phyloP scores from a whole-genome alignment of 2,329 filamentous ascomycete genomes.

The Emergomyces orientalis region DNA sequence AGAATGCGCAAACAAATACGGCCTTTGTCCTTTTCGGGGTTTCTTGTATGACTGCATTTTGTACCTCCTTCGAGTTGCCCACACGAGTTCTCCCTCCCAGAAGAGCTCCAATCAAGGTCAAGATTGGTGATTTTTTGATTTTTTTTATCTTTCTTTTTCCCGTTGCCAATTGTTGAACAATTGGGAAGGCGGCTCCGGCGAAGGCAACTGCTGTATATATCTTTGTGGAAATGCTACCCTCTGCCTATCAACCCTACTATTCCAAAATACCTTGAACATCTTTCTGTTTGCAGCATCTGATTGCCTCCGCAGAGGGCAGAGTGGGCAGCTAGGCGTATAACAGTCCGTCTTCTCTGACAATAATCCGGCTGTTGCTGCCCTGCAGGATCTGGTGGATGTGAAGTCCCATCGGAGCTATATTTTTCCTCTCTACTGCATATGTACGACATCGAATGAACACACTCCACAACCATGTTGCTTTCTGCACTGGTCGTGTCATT shows the following conservation, averaged over 20 bases:
- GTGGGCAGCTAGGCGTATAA: neutral
- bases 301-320: neutral
- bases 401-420: neutral
- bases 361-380: neutral
- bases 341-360: neutral
- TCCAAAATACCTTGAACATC: neutral
- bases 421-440: neutral
- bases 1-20: neutral
- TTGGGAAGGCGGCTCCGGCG: neutral
- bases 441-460: slow-evolving; percentile 2
- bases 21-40: neutral
- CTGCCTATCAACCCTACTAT: neutral
- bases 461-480: slow-evolving; percentile 14
- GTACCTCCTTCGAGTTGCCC: neutral
- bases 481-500: slow-evolving; percentile 14
- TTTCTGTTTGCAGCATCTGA: neutral
- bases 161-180: neutral
- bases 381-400: neutral
- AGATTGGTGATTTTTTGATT: neutral
- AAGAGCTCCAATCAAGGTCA: neutral
- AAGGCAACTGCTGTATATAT: neutral
- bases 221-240: neutral
- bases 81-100: neutral
- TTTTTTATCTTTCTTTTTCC: neutral
- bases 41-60: slow-evolving; percentile 2